Evolutionary conservation across 192 early-diverging fungal genomes (phyloP).

Genomic region (Chytriomyces sp.): DNA sequence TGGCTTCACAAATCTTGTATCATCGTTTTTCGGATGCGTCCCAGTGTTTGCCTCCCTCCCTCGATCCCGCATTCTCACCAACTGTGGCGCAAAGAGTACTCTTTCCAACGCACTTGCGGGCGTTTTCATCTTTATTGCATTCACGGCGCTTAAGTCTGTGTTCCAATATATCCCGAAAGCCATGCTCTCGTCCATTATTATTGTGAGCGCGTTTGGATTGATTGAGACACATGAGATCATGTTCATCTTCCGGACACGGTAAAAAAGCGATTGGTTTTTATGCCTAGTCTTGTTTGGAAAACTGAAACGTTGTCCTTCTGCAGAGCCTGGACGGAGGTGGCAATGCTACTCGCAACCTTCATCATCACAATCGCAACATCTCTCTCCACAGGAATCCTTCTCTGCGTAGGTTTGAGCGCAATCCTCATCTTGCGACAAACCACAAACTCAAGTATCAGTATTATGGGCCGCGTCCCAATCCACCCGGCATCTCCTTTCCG

Average conservation of each 20-base stretch:
- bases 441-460: constrained; percentile 35
- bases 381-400: constrained; percentile 39
- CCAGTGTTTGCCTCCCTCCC: constrained; percentile 85
- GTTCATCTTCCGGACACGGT: constrained; percentile 66
- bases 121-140: constrained; percentile 71
- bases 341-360: constrained; percentile 41
- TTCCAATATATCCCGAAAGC: constrained; percentile 80
- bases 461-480: constrained; percentile 41
- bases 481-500: background rate
- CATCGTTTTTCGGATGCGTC: constrained; percentile 49
- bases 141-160: constrained; percentile 71
- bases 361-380: constrained; percentile 36
- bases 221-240: constrained; percentile 77
- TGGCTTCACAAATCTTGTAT: constrained; percentile 49
- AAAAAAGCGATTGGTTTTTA: background rate
- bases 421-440: constrained; percentile 46
- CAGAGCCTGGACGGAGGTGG: constrained; percentile 31
- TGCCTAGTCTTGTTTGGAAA: background rate
- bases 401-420: constrained; percentile 39
- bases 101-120: constrained; percentile 77
- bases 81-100: constrained; percentile 82
- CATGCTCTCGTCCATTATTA: constrained; percentile 81
- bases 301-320: background rate
- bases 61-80: constrained; percentile 87
- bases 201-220: constrained; percentile 79